Percentiles rank a stretch among this genome's conserved stretches.
phyloP scores from a whole-genome alignment of 768 basidiomycete genomes.

The Lentinula detonsa region DNA sequence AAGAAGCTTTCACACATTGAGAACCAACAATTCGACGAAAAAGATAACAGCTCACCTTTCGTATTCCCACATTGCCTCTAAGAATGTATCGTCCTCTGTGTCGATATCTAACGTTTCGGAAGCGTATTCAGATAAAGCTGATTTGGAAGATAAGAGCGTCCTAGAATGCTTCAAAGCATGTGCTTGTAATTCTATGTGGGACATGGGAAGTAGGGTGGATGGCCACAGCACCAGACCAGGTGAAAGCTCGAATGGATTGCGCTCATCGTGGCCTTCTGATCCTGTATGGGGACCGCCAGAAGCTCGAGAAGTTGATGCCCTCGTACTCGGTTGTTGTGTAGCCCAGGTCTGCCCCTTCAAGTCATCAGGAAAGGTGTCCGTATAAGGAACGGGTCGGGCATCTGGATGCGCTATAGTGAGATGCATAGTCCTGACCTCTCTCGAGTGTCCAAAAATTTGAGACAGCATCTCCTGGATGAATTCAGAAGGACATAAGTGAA shows the following conservation, averaged over 20 bases:
- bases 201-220: conserved; percentile 34
- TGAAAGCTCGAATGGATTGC: conserved; percentile 27
- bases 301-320: neutral
- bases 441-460: conserved; percentile 27
- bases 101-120: conserved; percentile 20
- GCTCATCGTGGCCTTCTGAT: neutral
- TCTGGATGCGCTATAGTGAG: conserved; percentile 35
- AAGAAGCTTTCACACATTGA: conserved; percentile 13
- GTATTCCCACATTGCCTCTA: conserved; percentile 32
- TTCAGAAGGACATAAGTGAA: conserved; percentile 31
- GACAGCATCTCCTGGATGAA: conserved; percentile 25
- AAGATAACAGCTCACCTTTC: conserved; percentile 21
- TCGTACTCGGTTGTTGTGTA: neutral
- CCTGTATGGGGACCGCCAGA: neutral
- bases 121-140: conserved; percentile 34
- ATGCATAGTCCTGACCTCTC: conserved; percentile 26
- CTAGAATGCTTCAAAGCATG: conserved; percentile 41
- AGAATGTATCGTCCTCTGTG: conserved; percentile 18
- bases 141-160: conserved; percentile 34
- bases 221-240: conserved; percentile 42
- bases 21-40: neutral
- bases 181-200: conserved; percentile 39
- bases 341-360: neutral
- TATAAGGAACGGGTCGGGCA: neutral
- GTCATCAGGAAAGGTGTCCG: neutral